Evolutionary conservation across 176 grass and related monocot species (phyloP).

Genomic region (Musa beccarii): DNA sequence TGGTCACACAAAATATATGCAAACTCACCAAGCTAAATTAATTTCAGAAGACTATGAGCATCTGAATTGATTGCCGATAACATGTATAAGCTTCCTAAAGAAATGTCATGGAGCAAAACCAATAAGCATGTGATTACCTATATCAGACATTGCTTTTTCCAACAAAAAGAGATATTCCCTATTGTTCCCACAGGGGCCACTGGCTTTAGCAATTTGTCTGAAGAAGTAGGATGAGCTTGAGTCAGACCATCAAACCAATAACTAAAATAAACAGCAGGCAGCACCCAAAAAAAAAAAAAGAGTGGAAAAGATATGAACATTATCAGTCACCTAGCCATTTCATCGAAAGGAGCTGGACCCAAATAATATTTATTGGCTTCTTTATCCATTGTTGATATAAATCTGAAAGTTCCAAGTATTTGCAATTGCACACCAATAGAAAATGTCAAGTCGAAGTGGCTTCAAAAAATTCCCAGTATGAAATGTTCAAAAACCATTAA

Average conservation of each 20-base stretch:
- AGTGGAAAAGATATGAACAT: neutral
- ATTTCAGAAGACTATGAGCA: too few species aligned
- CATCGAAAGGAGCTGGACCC: constrained; percentile 36
- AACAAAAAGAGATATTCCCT: constrained; percentile 36
- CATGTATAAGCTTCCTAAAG: too few species aligned
- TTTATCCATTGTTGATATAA: constrained; percentile 32
- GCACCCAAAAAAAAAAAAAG: neutral
- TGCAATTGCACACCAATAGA: neutral
- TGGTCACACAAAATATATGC: too few species aligned
- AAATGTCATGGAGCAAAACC: too few species aligned
- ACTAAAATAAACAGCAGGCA: neutral
- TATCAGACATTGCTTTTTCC: constrained; percentile 34
- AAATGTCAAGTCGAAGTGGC: neutral
- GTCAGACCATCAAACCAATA: neutral
- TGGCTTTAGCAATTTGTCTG: constrained; percentile 37
- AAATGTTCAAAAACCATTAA: neutral
- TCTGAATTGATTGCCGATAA: too few species aligned
- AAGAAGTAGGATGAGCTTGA: constrained; percentile 3
- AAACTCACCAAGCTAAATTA: too few species aligned
- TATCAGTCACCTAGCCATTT: constrained; percentile 31
- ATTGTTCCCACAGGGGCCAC: constrained; percentile 36
- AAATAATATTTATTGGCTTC: constrained; percentile 35
- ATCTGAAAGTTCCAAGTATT: constrained; percentile 19
- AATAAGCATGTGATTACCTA: constrained; percentile 16
- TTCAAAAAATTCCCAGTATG: too few species aligned